Base-by-base conservation (phyloP, 305 asterid species). In the Fraxinus platypoda region DNA sequence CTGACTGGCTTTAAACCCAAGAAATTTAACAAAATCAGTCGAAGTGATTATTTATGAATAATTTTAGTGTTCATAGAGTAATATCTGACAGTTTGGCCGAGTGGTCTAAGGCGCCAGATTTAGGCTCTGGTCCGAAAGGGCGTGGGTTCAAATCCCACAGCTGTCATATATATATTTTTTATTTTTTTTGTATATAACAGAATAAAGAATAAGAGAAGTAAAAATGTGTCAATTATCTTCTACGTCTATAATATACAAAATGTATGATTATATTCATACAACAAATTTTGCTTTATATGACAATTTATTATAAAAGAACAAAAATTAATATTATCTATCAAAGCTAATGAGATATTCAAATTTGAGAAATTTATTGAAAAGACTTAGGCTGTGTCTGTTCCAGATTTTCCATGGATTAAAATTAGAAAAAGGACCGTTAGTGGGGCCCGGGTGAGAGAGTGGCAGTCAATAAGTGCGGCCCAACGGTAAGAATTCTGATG, bases 101-200 rank as follows among this genome's bases (percentile, higher is more conserved):
- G 97, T 94, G 97, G 98, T 93, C 95, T 91, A 91, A 90, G 96
- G 95, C 94, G 95, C 94, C 95, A 91, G 92, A 91, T 93, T 94
- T 93, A 93, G 94, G 96, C 92, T 92, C 91, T 89, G 95, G 97
- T 91, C 91, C 89, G 90, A 91, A 91, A 90, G 94, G 94, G 93
- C 94, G 94, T 92, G 94, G 90, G 90, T 91, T 92, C 91, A 92
- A 92, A 93, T 92, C 94, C 93, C 93, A 88, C 90, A 90, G 93
- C 93, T 91, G 97, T 90, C 94, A 89, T n/a, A n/a, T 15, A 3
- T 49, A 1, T n/a, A n/a, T 1, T n/a, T 54, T 28, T 28, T 1
- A 28, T 28, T 28, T 15, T 13, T 13, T 46, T 0, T 38, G 49
- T 38, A 9, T 38, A 38, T 38, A 41, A 41, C 49, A 2, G 11